Evolutionary conservation across 83 land plant genomes (phyloP).

Genomic region (Picea abies): DNA sequence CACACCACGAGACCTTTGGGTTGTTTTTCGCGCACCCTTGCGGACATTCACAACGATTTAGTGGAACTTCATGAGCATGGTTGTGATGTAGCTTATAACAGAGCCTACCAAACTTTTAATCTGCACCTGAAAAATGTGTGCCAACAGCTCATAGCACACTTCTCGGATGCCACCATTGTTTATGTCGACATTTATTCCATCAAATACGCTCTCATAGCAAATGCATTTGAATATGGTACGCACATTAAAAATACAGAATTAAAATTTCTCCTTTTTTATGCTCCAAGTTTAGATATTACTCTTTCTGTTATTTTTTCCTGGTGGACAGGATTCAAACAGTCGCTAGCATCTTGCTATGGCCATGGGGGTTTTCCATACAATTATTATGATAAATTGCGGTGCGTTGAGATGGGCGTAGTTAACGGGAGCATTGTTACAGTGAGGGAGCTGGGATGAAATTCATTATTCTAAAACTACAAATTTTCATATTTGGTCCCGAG

Average conservation of each 20-base stretch:
- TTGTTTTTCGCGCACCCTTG: slow-evolving; percentile 52
- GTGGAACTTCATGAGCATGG: too few species aligned
- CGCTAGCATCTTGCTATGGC: slow-evolving; percentile 66
- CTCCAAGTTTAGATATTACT: too few species aligned
- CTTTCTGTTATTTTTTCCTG: neutral
- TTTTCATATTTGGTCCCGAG: slow-evolving; percentile 6
- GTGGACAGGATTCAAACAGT: slow-evolving; percentile 46
- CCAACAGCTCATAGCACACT: too few species aligned
- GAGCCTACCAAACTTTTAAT: too few species aligned
- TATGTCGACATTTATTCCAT: too few species aligned
- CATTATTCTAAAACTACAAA: slow-evolving; percentile 66
- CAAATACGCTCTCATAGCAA: too few species aligned
- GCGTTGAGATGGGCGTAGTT: slow-evolving; percentile 38
- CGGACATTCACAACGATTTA: neutral
- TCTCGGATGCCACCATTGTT: too few species aligned
- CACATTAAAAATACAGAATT: too few species aligned
- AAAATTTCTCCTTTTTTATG: too few species aligned
- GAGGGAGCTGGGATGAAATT: slow-evolving; percentile 60
- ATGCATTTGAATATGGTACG: slow-evolving; percentile 51
- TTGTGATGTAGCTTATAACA: too few species aligned
- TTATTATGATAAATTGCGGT: slow-evolving; percentile 31
- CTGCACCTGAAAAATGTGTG: too few species aligned
- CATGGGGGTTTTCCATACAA: slow-evolving; percentile 63
- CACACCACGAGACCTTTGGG: slow-evolving; percentile 76
- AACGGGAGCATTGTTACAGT: slow-evolving; percentile 49